Evolutionary conservation across 2,329 filamentous ascomycete species (phyloP), one percentile per base, ranked within the genome.

Genomic region (Nemania abortiva): DNA sequence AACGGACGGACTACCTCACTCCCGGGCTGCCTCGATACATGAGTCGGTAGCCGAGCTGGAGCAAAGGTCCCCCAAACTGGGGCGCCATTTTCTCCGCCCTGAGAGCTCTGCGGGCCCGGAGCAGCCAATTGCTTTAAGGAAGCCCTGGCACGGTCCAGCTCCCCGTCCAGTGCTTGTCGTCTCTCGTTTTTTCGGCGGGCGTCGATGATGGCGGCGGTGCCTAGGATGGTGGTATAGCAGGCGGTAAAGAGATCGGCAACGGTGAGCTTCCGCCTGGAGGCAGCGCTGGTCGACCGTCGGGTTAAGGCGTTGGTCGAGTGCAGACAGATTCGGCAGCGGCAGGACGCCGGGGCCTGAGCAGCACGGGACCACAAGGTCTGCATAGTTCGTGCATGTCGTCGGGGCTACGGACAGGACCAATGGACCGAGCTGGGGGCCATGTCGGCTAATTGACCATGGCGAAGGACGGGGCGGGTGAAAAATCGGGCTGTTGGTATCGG

Each of bases 361-460:
- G 88, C 87, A 82, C 89, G 87, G 80, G 88, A 89, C 89, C 90
- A 91, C 74, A 93, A 79, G 72, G 86, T 85, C 81, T 88, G 88
- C 92, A 94, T 94, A 77, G 78, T 82, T 73, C 77, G 75, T 71
- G 77, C 82, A 76, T 76, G 39, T 75, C 77, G 73, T 68, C 66
- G 42, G 39, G 31, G 9, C 42, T 68, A 45, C 29, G 54, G 58
- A 22, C 4, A 58, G 20, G 39, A 64, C 61, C 45, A 52, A 60
- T 56, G 20, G 45, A 63, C 54, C 27, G 62, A 29, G 63, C 22
- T 27, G 52, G 34, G 29, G 58, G 65, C 57, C 71, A 66, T 61
- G 47, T 47, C 55, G 47, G n/a, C 58, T 56, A 71, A 71, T 71
- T 70, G 65, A 18, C 59, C 66, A 66, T 65, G 61, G 24, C 20